Conservation (phyloP, 192 early-diverging fungal genomes). For the Coemansia sp. region DNA sequence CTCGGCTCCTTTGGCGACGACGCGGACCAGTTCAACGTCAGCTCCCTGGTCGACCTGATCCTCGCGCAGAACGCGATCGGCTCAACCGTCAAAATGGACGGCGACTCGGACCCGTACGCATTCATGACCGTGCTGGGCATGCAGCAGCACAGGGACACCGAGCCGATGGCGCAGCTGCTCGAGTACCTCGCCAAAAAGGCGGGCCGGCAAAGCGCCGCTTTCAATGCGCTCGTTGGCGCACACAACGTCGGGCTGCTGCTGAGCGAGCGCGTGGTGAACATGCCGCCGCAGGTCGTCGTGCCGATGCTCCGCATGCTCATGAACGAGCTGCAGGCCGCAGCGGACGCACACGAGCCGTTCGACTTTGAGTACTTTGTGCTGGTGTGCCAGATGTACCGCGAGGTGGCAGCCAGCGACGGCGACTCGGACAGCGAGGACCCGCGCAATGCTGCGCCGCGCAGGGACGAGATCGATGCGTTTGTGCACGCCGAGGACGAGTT, state of each 20-base stretch:
- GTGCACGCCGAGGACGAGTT: constrained; percentile 94
- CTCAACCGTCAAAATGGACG: constrained; percentile 85
- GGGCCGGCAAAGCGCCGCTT: constrained; percentile 8
- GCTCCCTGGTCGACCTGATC: constrained; percentile 79
- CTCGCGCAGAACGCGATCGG: constrained; percentile 75
- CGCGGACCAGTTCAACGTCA: constrained; percentile 68
- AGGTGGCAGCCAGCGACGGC: constrained; percentile 60
- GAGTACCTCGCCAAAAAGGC: constrained; percentile 71
- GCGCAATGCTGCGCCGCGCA: too few relatives aligned
- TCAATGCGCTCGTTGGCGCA: constrained; percentile 31
- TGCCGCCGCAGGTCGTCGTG: constrained; percentile 90
- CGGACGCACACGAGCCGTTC: too few relatives aligned
- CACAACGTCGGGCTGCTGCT: constrained; percentile 65
- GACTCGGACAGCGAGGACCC: too few relatives aligned
- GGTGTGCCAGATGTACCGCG: constrained; percentile 77
- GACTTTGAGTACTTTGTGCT: constrained; percentile 81
- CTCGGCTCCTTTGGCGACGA: constrained; percentile 78
- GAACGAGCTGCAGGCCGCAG: constrained; percentile 76
- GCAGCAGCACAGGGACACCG: constrained; percentile 58
- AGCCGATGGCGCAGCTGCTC: constrained; percentile 52
- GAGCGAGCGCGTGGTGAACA: constrained; percentile 91
- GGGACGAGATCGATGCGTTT: constrained; percentile 56
- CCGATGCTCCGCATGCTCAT: constrained; percentile 89
- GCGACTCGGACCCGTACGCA: constrained; percentile 78
- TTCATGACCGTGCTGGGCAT: constrained; percentile 77